Evolutionary conservation across 2,329 filamentous ascomycete genomes (phyloP).

Genomic region (Cordyceps militaris): DNA sequence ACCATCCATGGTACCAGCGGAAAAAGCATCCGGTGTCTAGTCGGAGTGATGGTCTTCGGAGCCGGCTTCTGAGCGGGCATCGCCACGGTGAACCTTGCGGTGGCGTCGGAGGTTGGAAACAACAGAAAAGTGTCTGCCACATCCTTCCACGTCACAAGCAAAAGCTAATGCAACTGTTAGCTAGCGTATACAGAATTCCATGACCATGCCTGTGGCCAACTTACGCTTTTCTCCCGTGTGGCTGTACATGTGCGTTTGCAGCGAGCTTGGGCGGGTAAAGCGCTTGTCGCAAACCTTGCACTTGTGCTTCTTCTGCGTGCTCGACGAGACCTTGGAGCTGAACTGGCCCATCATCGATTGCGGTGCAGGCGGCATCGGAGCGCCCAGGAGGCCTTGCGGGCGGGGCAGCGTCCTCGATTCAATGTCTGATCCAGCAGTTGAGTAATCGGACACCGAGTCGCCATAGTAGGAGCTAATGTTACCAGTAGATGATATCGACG

Average conservation of each 20-base stretch:
- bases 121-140: conserved; percentile 92
- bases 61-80: conserved; percentile 55
- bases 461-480: conserved; percentile 80
- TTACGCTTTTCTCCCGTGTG: conserved; percentile 97
- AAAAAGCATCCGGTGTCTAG: conserved; percentile 21
- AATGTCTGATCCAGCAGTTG: conserved; percentile 79
- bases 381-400: conserved; percentile 57
- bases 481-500: conserved; percentile 79
- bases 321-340: conserved; percentile 91
- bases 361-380: conserved; percentile 68
- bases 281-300: conserved; percentile 98
- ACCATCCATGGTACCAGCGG: not conserved
- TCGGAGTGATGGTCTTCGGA: conserved; percentile 59
- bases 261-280: conserved; percentile 86
- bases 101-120: conserved; percentile 93
- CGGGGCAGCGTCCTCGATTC: conserved; percentile 80
- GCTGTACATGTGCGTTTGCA: conserved; percentile 98
- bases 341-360: conserved; percentile 99
- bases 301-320: conserved; percentile 98
- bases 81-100: conserved; percentile 83
- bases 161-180: conserved; percentile 55
- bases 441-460: conserved; percentile 87
- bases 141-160: conserved; percentile 88
- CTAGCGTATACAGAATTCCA: not conserved
- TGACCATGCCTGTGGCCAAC: conserved; percentile 30